phyloP scores from a whole-genome alignment of 768 basidiomycete species.

The Mycena leptocephala region DNA sequence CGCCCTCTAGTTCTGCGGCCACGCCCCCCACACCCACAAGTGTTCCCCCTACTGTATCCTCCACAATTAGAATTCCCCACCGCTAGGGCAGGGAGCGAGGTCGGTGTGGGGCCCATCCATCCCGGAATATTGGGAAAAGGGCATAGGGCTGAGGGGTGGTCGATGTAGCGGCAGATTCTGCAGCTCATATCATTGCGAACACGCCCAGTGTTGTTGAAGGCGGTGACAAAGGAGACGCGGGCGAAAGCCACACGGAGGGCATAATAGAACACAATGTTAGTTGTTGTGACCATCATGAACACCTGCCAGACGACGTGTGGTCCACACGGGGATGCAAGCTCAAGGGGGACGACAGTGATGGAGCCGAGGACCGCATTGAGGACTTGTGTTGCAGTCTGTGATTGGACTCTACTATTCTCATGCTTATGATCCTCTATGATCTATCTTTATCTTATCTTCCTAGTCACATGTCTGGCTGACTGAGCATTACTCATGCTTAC shows the following conservation, averaged over 20 bases:
- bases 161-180: background rate
- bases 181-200: background rate
- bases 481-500: too few relatives aligned
- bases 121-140: background rate
- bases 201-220: background rate
- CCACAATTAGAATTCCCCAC: too few relatives aligned
- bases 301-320: background rate
- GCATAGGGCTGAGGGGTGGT: background rate
- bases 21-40: too few relatives aligned
- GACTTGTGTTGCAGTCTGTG: too few relatives aligned
- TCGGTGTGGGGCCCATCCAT: background rate
- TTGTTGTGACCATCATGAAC: background rate
- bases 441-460: too few relatives aligned
- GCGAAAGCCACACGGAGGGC: background rate
- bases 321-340: background rate
- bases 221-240: background rate
- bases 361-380: background rate
- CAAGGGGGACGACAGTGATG: background rate
- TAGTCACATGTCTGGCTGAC: too few relatives aligned
- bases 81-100: too few relatives aligned
- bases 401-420: too few relatives aligned
- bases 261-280: background rate
- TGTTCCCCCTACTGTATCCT: too few relatives aligned
- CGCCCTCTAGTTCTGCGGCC: too few relatives aligned
- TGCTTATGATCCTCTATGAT: too few relatives aligned